Evolutionary conservation across 768 basidiomycete genomes (phyloP).

Genomic region (Lentinula aciculospora): DNA sequence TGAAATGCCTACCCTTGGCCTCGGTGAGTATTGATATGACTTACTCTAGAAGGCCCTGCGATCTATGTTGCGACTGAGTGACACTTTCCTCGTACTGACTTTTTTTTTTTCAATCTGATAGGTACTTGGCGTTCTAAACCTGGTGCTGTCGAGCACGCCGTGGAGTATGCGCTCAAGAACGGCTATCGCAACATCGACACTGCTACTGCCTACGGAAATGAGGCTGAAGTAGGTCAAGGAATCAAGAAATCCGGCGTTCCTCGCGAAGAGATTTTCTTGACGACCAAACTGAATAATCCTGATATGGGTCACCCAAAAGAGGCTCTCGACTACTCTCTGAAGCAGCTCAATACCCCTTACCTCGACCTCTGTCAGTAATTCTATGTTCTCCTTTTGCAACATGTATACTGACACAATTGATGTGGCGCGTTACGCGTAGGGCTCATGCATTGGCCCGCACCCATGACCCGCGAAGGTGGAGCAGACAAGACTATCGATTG

Average conservation of each 20-base stretch:
- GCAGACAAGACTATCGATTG: constrained; percentile 55
- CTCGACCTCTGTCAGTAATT: constrained; percentile 65
- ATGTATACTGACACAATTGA: background rate
- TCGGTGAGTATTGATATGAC: constrained; percentile 46
- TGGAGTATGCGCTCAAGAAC: constrained; percentile 62
- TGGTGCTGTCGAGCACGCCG: constrained; percentile 68
- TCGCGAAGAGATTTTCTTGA: constrained; percentile 73
- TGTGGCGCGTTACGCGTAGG: constrained; percentile 29
- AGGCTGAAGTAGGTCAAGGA: constrained; percentile 77
- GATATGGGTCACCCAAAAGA: constrained; percentile 55
- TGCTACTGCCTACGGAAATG: constrained; percentile 66
- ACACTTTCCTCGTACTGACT: background rate
- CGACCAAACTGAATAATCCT: constrained; percentile 63
- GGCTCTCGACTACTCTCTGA: constrained; percentile 66
- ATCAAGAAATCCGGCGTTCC: constrained; percentile 71
- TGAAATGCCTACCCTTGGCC: constrained; percentile 69
- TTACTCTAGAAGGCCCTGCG: too few relatives aligned
- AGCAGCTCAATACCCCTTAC: constrained; percentile 65
- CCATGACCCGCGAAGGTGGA: constrained; percentile 52
- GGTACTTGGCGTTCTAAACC: constrained; percentile 79
- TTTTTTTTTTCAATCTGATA: constrained; percentile 14
- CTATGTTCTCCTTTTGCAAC: constrained; percentile 5
- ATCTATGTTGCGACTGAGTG: background rate
- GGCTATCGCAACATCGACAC: constrained; percentile 77
- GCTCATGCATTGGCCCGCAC: constrained; percentile 83